Base-by-base conservation (phyloP, 2,329 filamentous ascomycete genomes). In the Hirsutella minnesotensis region DNA sequence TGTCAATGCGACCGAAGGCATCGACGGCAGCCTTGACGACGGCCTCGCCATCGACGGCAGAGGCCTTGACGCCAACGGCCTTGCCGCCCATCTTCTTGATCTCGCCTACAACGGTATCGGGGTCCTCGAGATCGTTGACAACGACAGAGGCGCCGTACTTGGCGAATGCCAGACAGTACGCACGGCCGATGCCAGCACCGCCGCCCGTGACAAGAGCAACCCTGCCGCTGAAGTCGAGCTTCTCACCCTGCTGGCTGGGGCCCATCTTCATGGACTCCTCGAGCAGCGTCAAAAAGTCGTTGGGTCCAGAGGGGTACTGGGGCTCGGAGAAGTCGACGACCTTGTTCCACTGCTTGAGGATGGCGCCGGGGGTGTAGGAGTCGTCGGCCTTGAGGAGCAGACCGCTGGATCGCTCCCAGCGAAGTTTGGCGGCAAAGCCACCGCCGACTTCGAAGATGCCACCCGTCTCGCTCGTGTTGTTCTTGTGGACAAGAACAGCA, bases 11-110 rank as follows among this genome's bases (percentile, higher is more conserved):
- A 55, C 92, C 92, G 61, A 85, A 96, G 34, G 83, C 81, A 59
- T 96, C 90, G 56, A 98, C 94, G 44, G 90, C 90, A 45, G 78
- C 81, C 75, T 95, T 94, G 55, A 98, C 81, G 38, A 96, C 86
- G 33, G 75, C 75, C 43, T 95, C 89, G 38, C 92, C 92, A 47
- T 98, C 87, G 63, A 95, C 86, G 46, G 89, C 89, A 39, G 86
- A 94, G 45, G 86, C 87, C 72, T 94, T 95, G 65, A 94, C 87
- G 54, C 88, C 88, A 45, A 86, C 85, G 22, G 92, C 90, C 67
- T 94, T 83, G 50, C 89, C 90, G 45, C 92, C 92, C 39, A 81
- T 57, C 65, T 89, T 84, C 69, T 85, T 83, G 60, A 98, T 96
- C 71, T 98, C 92, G 54, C 83, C 76, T 33, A 96, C 92, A 31